Evolutionary conservation across 2,329 filamentous ascomycete genomes (phyloP), one percentile per base, ranked within the genome.

Genomic region (Phoma sp.): DNA sequence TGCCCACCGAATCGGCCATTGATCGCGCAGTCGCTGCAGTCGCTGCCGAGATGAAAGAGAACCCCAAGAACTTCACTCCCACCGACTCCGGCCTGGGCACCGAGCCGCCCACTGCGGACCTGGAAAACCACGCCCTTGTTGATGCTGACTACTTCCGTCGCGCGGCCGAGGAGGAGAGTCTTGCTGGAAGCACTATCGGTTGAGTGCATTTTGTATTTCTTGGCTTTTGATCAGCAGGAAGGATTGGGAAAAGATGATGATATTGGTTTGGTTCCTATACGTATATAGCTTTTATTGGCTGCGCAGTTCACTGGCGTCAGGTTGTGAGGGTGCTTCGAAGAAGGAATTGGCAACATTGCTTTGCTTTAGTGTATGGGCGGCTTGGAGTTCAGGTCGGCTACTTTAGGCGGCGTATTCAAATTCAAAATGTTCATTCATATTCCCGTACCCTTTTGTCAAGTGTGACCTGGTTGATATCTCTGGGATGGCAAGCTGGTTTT

Each of bases 81-180:
- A 68, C 62, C 39, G 75, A 77, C 48, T 75, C 72, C 5, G 75
- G 71, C 11, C 61, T 77, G 23, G 75, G 74, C 13, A 70, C 69
- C 1, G 75, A 77, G 55, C 23, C 75, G 6, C 66, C 72, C 6
- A 75, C 72, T 11, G 70, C 69, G 10, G 65, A 55, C 1, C 47
- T 71, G 24, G 62, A 55, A 1, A 55, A 60, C 7, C 56, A 62
- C 18, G 60, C 65, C 23, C 60, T 65, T 23, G 61, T 55, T 0
- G 67, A 71, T 46, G 70, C 69, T 18, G 73, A 75, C 51, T 75
- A 73, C 52, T 75, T 74, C 60, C 61, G 73, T 8, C 57, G 72
- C 2, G 65, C 64, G 2, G 72, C 70, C 6, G 73, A 74, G 54
- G 73, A 73, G 60, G 70, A 74, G 48, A 73, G 70, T 8, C 70